A percentile compares a stretch with the other conserved stretches of the same genome.
Evolutionary conservation across 2,329 filamentous ascomycete species (phyloP).

Genomic region (Aspergillus tanneri): DNA sequence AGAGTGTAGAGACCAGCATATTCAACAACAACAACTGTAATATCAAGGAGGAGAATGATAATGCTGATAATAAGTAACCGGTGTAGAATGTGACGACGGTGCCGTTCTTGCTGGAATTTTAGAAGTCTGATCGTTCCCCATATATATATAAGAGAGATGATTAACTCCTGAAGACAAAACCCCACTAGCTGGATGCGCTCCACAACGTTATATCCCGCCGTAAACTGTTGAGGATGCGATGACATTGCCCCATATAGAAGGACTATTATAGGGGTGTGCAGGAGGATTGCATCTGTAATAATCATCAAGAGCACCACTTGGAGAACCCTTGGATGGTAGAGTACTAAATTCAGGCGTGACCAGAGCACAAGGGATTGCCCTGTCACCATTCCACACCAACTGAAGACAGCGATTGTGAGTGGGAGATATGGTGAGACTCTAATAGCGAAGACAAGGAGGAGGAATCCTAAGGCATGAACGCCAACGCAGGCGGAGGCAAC

Average conservation of each 20-base stretch:
- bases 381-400: constrained; percentile 44
- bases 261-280: constrained; percentile 42
- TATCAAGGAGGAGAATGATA: constrained; percentile 49
- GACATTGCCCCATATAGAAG: constrained; percentile 36
- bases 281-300: constrained; percentile 38
- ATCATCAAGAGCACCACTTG: constrained; percentile 41
- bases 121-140: constrained; percentile 51
- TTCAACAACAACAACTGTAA: constrained; percentile 41
- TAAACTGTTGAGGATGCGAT: not conserved
- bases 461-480: constrained; percentile 40
- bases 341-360: constrained; percentile 46
- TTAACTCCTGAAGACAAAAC: constrained; percentile 54
- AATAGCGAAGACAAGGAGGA: constrained; percentile 41
- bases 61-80: constrained; percentile 55
- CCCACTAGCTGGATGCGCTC: constrained; percentile 54
- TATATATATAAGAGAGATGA: constrained; percentile 53
- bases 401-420: constrained; percentile 36
- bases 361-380: constrained; percentile 48
- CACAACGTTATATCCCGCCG: constrained; percentile 36
- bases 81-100: constrained; percentile 21
- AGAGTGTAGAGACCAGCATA: constrained; percentile 41
- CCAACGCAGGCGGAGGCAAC: constrained; percentile 40
- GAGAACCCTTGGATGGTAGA: constrained; percentile 33
- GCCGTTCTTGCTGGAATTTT: constrained; percentile 19
- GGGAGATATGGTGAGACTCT: constrained; percentile 28